Evolutionary conservation across 2,329 filamentous ascomycete species (phyloP), one percentile per base, ranked within the genome.

Genomic region (Fusarium incarnatum): DNA sequence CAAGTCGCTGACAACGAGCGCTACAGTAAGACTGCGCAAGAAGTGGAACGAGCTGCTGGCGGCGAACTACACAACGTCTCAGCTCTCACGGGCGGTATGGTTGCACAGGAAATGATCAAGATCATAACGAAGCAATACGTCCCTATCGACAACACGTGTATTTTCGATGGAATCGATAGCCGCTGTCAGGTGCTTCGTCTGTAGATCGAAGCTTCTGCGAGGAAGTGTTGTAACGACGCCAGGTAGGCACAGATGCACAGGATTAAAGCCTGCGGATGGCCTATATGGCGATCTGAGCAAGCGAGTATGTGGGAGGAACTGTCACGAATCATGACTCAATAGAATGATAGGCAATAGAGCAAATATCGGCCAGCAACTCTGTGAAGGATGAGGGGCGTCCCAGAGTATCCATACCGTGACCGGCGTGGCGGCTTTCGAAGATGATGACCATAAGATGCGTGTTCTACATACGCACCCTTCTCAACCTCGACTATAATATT

Each of bases 91-190:
- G 97, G 96, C 30, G 97, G 96, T 5, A 92, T 99, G 83, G 92
- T 97, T 49, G 94, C 95, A n/a, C 97, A 99, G 81, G 96, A 99
- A 82, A 89, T 95, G 68, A 97, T 99, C 82, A 99, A 99, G 79
- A 88, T 95, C 61, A 87, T 92, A 74, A 92, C 90, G 15, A 89
- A 89, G 76, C 90, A 92, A 81, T 92, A 92, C 79, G 84, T 92
- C 45, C 89, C 90, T 25, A 87, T 91, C 68, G 89, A 92, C 73
- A 91, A 92, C 78, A 90, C 88, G 18, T 91, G 90, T 76, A 84
- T 92, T 66, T 92, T 90, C 73, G 90, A 92, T 81, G 90, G 90
- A 23, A 89, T 92, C 68, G 82, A 81, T 64, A 90, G 88, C 78
- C 86, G 87, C 67, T 88, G 85, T 72, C 86, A 89, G 77, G 83